Evolutionary conservation across 2,329 filamentous ascomycete genomes (phyloP).

Genomic region (Pyricularia grisea): DNA sequence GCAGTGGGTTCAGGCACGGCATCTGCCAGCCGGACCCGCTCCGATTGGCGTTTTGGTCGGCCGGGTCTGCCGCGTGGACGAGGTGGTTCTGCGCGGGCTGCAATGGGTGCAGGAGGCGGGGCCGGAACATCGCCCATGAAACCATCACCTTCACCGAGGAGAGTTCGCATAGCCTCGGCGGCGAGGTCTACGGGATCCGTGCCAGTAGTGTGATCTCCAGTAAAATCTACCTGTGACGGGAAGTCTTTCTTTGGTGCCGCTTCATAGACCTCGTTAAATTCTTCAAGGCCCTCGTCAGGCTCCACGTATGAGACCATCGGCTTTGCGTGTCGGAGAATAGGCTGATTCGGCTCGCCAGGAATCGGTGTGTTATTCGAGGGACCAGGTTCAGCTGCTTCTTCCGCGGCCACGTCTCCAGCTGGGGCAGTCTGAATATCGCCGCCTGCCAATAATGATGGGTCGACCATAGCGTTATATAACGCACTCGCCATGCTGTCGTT

Average conservation of each 20-base stretch:
- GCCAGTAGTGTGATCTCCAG: neutral
- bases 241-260: neutral
- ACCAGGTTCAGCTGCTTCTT: slow-evolving; percentile 7
- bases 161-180: slow-evolving; percentile 21
- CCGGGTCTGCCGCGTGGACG: neutral
- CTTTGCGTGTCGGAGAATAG: slow-evolving; percentile 41
- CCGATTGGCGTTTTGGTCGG: neutral
- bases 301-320: slow-evolving; percentile 42
- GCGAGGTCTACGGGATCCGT: slow-evolving; percentile 14
- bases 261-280: slow-evolving; percentile 27
- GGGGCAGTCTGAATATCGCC: slow-evolving; percentile 9
- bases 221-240: slow-evolving; percentile 4
- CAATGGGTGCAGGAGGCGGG: neutral
- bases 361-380: neutral
- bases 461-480: slow-evolving; percentile 31
- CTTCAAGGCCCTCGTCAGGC: slow-evolving; percentile 33
- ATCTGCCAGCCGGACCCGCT: neutral
- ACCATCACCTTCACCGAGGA: slow-evolving; percentile 10
- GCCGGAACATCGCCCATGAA: neutral
- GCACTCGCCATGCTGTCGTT: slow-evolving; percentile 21
- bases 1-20: neutral
- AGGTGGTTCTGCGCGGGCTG: neutral
- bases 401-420: slow-evolving; percentile 9
- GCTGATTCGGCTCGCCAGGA: slow-evolving; percentile 30
- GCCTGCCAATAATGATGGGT: slow-evolving; percentile 36